Base-by-base conservation (phyloP, 257 asterid genomes). In the Ilex asprella region DNA sequence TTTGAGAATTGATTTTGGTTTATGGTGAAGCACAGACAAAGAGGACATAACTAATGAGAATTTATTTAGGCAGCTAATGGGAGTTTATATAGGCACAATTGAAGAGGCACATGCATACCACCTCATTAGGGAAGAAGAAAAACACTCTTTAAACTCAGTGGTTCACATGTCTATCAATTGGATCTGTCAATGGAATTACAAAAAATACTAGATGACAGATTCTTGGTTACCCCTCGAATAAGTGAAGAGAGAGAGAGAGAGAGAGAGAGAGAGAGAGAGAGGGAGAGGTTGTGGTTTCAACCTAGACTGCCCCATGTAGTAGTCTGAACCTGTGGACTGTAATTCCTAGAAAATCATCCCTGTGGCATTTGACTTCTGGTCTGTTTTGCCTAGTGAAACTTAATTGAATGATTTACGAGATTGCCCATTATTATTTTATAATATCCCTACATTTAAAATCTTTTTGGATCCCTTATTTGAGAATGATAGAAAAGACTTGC, bases 91-190 rank as follows among this genome's bases (percentile, higher is more conserved):
- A 68, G 70, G 72, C 67, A 53, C 13, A 51, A 39, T 69, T 60
- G 56, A 68, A 62, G 46, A 70, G 61, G 87, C 96, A 83, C 96
- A 83, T 90, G 95, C 76, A 73, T 10, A 61, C 82, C 97, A 90
- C 89, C 84, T 75, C 69, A 65, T 60, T 74, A 14, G 63, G 63
- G 30, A 60, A 44, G 71, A 67, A 73, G 62, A 56, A 74, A 73
- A 62, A 61, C 79, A 65, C 56, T 73, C 53, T 35, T 59, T 21
- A 53, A 66, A 62, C 73, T 68, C 74, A 65, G 84, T 77, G 81
- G 84, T 80, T 90, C 96, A 87, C 97, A 85, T 82, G 93, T 64
- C 72, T 72, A 67, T 65, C 78, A 70, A 67, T 49, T 75, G 74
- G 82, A 84, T 80, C 80, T 76, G 77, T 69, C 31, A 74, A 74